Evolutionary conservation across 306 rosid genomes (phyloP).

Genomic region (Corylus avellana): DNA sequence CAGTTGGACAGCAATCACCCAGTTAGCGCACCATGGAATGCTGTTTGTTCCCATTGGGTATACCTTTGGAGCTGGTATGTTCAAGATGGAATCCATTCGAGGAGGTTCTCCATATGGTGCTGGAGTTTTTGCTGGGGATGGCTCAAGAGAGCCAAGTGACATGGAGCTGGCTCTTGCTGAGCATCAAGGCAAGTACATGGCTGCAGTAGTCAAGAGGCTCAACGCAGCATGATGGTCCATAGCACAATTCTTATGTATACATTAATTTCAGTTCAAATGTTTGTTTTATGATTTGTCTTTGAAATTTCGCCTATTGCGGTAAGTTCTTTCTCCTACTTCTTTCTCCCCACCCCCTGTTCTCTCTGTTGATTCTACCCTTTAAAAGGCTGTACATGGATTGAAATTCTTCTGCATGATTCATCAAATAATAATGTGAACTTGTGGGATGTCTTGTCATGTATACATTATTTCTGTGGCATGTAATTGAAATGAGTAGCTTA

Average conservation of each 20-base stretch:
- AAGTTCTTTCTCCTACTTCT: neutral
- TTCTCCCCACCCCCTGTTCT: neutral
- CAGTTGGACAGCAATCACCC: conserved; percentile 99
- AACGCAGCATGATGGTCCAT: conserved; percentile 41
- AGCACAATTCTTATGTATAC: conserved; percentile 28
- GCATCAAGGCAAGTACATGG: conserved; percentile 97
- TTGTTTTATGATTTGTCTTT: conserved; percentile 42
- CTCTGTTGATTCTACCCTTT: conserved; percentile 2
- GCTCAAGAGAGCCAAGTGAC: conserved; percentile 80
- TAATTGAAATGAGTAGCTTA: conserved; percentile 5
- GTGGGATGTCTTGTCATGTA: neutral
- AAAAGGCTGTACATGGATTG: conserved; percentile 34
- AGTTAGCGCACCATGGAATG: conserved; percentile 96
- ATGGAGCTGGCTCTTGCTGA: conserved; percentile 86
- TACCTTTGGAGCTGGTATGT: conserved; percentile 93
- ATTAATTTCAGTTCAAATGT: conserved; percentile 24
- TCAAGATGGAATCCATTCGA: conserved; percentile 78
- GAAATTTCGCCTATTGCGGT: conserved; percentile 24
- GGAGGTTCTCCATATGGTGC: conserved; percentile 98
- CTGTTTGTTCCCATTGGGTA: conserved; percentile 90
- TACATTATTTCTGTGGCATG: conserved; percentile 10
- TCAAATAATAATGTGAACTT: conserved; percentile 22
- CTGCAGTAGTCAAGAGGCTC: conserved; percentile 75
- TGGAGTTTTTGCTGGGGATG: conserved; percentile 89
- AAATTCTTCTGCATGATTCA: conserved; percentile 25